Conservation (phyloP, 306 rosid species). For the Cyclanthera cordifolia region DNA sequence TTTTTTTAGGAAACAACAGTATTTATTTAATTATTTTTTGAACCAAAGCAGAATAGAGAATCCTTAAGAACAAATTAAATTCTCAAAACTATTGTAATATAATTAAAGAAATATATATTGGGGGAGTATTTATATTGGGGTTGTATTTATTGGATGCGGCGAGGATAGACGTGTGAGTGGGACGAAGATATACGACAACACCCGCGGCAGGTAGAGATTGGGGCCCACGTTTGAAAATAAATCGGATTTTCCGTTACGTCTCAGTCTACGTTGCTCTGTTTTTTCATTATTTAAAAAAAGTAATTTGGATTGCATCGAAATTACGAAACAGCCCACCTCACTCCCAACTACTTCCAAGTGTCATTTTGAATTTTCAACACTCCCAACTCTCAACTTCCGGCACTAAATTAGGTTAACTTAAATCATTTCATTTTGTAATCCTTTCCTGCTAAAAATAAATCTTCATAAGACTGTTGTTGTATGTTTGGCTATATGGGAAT, state of each 20-base stretch:
- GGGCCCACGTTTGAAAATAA: constrained; percentile 26
- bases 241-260: constrained; percentile 41
- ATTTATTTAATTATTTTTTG: too few species aligned
- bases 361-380: too few species aligned
- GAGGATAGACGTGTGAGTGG: neutral
- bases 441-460: neutral
- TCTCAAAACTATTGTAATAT: too few species aligned
- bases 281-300: neutral
- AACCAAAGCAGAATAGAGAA: too few species aligned
- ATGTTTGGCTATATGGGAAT: too few species aligned
- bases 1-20: too few species aligned
- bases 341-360: neutral
- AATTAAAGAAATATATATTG: neutral
- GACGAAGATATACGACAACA: constrained; percentile 47
- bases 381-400: neutral
- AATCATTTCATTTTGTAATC: neutral
- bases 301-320: neutral
- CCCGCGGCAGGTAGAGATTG: constrained; percentile 64
- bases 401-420: neutral
- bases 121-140: too few species aligned
- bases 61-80: too few species aligned
- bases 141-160: constrained; percentile 3
- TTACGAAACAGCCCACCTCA: neutral
- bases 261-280: constrained; percentile 16
- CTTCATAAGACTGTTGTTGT: too few species aligned